Conservation (phyloP, 2,329 filamentous ascomycete genomes). For the Sclerotinia spermophila region DNA sequence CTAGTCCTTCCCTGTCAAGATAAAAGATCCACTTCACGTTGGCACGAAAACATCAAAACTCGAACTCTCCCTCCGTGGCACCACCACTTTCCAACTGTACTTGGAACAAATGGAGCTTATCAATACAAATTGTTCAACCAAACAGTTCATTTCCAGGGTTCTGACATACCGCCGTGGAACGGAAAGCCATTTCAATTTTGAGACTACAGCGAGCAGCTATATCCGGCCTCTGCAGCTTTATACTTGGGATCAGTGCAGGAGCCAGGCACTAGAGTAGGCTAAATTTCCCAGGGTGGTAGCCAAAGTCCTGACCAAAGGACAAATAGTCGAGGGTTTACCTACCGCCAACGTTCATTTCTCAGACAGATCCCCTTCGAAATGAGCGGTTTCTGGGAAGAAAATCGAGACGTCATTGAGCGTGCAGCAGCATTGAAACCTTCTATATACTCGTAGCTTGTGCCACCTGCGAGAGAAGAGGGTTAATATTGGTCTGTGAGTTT, state of each 20-base stretch:
- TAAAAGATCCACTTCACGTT: neutral
- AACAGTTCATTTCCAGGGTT: neutral
- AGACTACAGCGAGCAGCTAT: accelerated
- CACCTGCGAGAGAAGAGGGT: neutral
- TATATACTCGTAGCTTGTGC: neutral
- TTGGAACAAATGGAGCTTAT: neutral
- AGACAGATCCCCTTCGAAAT: neutral
- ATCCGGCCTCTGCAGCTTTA: neutral
- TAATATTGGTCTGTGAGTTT: neutral
- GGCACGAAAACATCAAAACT: neutral
- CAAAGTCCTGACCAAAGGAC: neutral
- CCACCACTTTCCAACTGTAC: neutral
- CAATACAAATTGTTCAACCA: neutral
- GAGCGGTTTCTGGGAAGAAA: too few species aligned
- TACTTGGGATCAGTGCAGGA: neutral
- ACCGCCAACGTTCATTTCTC: neutral
- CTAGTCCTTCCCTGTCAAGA: neutral
- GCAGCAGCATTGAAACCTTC: neutral
- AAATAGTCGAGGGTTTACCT: neutral
- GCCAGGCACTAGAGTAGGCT: accelerated
- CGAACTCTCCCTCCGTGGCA: neutral
- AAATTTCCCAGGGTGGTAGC: neutral
- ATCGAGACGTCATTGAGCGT: accelerated
- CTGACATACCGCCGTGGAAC: neutral
- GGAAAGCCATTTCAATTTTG: neutral